A percentile compares a stretch with the other conserved stretches of the same genome.
phyloP scores from a whole-genome alignment of 106 monocot species.

The Allium cepa region DNA sequence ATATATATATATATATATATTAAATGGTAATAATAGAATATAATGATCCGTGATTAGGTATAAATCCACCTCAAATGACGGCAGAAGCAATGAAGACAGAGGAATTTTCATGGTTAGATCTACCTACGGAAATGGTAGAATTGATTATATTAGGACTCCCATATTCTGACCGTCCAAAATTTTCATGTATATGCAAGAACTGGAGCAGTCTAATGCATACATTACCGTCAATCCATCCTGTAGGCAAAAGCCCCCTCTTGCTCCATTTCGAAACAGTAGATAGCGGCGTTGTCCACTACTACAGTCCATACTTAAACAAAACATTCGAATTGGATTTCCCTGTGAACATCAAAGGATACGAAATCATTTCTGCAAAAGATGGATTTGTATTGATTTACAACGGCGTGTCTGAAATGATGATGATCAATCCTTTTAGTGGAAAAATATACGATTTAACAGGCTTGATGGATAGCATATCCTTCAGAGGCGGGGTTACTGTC shows the following conservation, averaged over 20 bases:
- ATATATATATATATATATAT: no score
- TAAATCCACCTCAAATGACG: no score
- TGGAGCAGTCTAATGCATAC: not conserved
- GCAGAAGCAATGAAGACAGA: no score
- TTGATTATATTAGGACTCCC: not conserved
- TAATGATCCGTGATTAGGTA: no score
- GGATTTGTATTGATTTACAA: not conserved
- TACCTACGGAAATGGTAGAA: not conserved
- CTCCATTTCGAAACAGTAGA: not conserved
- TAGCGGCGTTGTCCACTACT: not conserved
- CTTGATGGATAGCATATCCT: not conserved
- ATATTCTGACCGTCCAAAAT: not conserved
- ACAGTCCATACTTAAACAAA: not conserved
- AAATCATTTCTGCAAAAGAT: not conserved
- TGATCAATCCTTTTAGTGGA: not conserved
- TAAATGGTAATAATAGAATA: no score
- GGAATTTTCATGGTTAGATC: not conserved
- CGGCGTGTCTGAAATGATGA: not conserved
- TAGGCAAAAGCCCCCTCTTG: slow-evolving; percentile 8
- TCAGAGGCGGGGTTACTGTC: not conserved
- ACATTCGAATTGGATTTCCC: not conserved
- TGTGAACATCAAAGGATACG: not conserved
- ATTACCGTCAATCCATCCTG: not conserved
- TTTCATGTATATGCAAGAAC: slow-evolving; percentile 8
- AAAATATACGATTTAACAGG: not conserved